Evolutionary conservation across 2,329 filamentous ascomycete species (phyloP).

Genomic region (Alternaria gansuensis): DNA sequence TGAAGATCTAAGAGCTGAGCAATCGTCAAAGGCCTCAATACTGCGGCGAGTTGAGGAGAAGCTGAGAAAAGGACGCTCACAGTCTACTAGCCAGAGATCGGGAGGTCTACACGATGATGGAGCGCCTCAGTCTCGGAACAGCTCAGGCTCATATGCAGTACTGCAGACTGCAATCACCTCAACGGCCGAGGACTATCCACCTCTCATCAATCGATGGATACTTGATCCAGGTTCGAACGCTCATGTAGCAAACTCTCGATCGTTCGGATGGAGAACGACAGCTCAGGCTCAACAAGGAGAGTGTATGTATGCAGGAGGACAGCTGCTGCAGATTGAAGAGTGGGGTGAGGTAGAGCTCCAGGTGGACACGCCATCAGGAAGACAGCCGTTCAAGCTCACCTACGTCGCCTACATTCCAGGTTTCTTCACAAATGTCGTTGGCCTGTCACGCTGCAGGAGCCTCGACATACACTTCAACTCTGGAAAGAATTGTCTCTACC

Average conservation of each 20-base stretch:
- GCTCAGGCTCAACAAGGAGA: conserved; percentile 7
- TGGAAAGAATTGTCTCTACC: conserved; percentile 15
- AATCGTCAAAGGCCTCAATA: not conserved
- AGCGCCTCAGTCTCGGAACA: not conserved
- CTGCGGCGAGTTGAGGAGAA: not conserved
- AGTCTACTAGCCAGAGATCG: not conserved
- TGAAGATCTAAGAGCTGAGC: not conserved
- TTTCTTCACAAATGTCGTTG: conserved; percentile 18
- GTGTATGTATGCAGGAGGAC: conserved; percentile 15
- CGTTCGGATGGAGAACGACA: conserved; percentile 11
- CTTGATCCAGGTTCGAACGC: conserved; percentile 20
- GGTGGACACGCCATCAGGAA: conserved; percentile 6
- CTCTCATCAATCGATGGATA: conserved; percentile 19
- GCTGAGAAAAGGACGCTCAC: not conserved
- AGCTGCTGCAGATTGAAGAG: conserved; percentile 11
- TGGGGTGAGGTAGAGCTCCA: conserved; percentile 13
- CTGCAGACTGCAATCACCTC: conserved; percentile 2
- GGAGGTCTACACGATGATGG: not conserved
- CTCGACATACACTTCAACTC: conserved; percentile 22
- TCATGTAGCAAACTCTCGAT: conserved; percentile 16
- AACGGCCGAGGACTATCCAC: not conserved
- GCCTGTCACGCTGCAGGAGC: conserved; percentile 13
- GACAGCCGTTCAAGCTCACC: conserved; percentile 1
- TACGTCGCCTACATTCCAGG: conserved; percentile 9
- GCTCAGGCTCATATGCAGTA: conserved; percentile 1